Percentiles rank a stretch among this genome's conserved stretches.
phyloP scores from a whole-genome alignment of 129 eudicot species.

The Glebionis coronaria region DNA sequence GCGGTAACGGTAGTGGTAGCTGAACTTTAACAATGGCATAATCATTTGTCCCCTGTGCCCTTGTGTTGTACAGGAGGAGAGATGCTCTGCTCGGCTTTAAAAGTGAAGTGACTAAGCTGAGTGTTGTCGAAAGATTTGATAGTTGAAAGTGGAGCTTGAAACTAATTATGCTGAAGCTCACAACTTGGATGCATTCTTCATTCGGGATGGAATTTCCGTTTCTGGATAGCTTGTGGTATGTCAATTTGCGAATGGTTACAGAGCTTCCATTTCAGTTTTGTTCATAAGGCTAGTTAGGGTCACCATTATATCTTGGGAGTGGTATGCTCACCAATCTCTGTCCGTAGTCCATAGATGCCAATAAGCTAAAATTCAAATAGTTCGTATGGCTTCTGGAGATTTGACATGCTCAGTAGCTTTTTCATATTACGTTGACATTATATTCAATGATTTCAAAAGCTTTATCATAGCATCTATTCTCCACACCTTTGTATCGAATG shows the following conservation, averaged over 20 bases:
- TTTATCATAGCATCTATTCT: background rate
- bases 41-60: constrained; percentile 77
- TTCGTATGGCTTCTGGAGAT: background rate
- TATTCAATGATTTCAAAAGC: background rate
- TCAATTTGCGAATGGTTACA: constrained; percentile 20
- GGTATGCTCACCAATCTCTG: background rate
- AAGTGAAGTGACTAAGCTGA: constrained; percentile 47
- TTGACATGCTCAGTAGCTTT: background rate
- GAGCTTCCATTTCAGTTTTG: background rate
- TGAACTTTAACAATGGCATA: constrained; percentile 75
- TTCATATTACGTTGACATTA: background rate
- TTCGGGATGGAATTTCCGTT: constrained; percentile 22
- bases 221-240: constrained; percentile 41
- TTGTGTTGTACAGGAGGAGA: constrained; percentile 91
- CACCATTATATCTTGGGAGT: background rate
- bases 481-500: background rate
- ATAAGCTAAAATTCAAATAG: background rate
- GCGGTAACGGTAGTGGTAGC: constrained; percentile 60
- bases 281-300: background rate
- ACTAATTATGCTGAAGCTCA: constrained; percentile 35
- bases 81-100: constrained; percentile 31
- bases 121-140: constrained; percentile 32
- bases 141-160: constrained; percentile 36
- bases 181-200: constrained; percentile 32
- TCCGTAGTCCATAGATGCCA: background rate